Evolutionary conservation across 345 rosid species (phyloP), one percentile per base, ranked within the genome.

Genomic region (Citrus trifoliata): DNA sequence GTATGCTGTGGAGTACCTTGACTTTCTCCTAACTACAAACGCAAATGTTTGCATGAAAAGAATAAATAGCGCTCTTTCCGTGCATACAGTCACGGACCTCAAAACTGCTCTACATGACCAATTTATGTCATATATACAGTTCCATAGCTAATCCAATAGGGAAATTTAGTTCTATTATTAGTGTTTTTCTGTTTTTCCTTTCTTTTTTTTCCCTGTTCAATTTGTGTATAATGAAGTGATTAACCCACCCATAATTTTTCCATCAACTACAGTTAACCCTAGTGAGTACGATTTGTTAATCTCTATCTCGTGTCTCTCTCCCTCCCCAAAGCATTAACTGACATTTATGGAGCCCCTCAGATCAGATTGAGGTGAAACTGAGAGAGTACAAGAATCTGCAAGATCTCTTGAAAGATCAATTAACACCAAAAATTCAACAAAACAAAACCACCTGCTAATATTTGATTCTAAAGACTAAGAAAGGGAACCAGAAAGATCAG

Each of bases 181-280:
- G 21, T 33, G 21, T 40, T 55, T n/a, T 55, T 42, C 22, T 10
- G 10, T 35, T 55, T 53, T 4, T 38, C 42, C 7, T 8, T 38
- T 9, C 42, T 38, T 38, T 28, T 48, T 71, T 71, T 30, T 51
- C 16, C n/a, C 64, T 55, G 63, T 10, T 71, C 63, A 51, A 35
- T 53, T 10, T 22, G 33, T 65, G 18, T 13, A 35, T 12, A 55
- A 21, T 4, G 63, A 12, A 35, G 42, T 12, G 46, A 13, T 72
- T 35, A 13, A 33, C 10, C 10, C 37, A 56, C 14, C 30, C 75
- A 38, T 67, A n/a, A 10, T 27, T 37, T 30, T 3, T 32, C 14
- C 22, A 70, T 28, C 61, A 28, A 71, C 22, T 14, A 35, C 48
- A 71, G 35, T 5, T 10, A 80, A 76, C 80, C 80, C 83, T 76